Conservation (phyloP, 768 basidiomycete species). For the Ephemerocybe angulata region DNA sequence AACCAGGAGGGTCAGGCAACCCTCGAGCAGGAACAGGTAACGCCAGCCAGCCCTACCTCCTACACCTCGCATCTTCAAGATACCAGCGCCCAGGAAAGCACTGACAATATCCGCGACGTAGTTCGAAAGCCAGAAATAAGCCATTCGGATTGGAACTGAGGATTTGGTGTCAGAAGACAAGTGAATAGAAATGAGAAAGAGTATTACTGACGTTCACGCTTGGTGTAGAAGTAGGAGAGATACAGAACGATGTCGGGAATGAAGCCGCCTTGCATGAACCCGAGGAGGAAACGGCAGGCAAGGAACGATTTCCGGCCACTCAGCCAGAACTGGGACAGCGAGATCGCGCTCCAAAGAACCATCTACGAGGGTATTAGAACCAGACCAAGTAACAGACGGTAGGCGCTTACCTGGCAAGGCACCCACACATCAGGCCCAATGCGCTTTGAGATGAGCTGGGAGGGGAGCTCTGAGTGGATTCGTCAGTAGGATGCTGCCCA, state of each 20-base stretch:
- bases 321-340: conserved; percentile 59
- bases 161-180: not conserved
- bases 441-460: conserved; percentile 64
- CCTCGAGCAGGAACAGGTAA: conserved; percentile 57
- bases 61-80: conserved; percentile 51
- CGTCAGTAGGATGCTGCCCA: not conserved
- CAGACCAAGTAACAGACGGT: not conserved
- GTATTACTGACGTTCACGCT: conserved; percentile 42
- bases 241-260: conserved; percentile 64
- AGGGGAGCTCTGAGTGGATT: conserved; percentile 48
- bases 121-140: conserved; percentile 65
- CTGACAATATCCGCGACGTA: conserved; percentile 51
- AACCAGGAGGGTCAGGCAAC: conserved; percentile 45
- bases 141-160: conserved; percentile 61
- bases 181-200: not conserved
- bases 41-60: conserved; percentile 54
- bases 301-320: conserved; percentile 51
- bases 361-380: conserved; percentile 30
- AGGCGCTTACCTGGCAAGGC: conserved; percentile 44
- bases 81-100: conserved; percentile 64
- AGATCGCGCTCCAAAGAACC: conserved; percentile 53
- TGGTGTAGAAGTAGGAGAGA: conserved; percentile 63
- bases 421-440: conserved; percentile 69
- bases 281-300: conserved; percentile 49
- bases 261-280: conserved; percentile 63